Evolutionary conservation across 371 early-diverging fungal species (phyloP), one percentile per base, ranked within the genome.

Genomic region (Agmasoma carcini): DNA sequence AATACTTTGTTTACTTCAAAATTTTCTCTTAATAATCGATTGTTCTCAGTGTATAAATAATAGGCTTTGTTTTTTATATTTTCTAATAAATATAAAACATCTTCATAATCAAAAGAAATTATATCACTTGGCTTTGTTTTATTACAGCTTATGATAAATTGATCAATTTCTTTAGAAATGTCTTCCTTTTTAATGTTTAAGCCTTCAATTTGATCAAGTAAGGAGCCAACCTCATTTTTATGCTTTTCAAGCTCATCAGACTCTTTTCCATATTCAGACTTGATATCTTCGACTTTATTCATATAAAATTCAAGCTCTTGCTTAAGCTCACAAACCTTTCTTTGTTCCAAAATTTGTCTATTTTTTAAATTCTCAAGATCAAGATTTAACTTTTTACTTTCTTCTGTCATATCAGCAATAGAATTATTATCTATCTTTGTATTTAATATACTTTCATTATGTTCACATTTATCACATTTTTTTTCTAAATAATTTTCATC

Each of bases 11-110:
- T n/a, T n/a, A n/a, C n/a, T n/a, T n/a, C n/a, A 11, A n/a, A 15
- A 27, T 17, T 29, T 22, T 55, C 44, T 6, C 31, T 29, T 36
- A 4, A 6, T 47, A 55, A 34, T 5, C 17, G 11, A 4, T 48
- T 14, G 15, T 45, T 52, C 23, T 52, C 49, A n/a, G 49, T 57
- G 48, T 57, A 57, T 6, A 57, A 23, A 9, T 23, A 57, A 26
- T 57, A 57, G 7, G 33, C 57, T 14, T 4, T 25, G 6, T 34
- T 30, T 26, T 57, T 45, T 11, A 57, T 45, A 15, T 41, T 26
- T 20, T 4, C 36, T 5, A 57, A 19, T n/a, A 9, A 30, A 11
- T 51, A 9, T 5, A 6, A 14, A 22, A 57, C 49, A 4, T 48
- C 25, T 12, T 12, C 45, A 11, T 43, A 11, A 7, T 37, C 38